Conservation (phyloP, 345 rosid genomes). For the Brassica incana region DNA sequence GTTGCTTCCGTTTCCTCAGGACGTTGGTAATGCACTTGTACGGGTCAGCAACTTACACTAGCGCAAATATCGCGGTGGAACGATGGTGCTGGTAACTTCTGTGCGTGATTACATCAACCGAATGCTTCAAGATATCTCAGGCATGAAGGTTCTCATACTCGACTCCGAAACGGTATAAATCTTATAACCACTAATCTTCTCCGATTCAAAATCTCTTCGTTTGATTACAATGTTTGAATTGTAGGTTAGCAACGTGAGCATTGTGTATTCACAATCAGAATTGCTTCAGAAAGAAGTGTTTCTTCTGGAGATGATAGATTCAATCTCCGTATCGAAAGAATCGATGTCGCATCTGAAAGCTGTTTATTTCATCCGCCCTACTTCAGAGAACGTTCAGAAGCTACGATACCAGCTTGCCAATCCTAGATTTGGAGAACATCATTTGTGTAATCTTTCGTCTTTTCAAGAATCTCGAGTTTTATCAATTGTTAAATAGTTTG, state of each 20-base stretch:
- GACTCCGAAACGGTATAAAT: slow-evolving; percentile 81
- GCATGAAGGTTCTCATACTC: slow-evolving; percentile 98
- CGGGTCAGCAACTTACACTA: too few relatives aligned
- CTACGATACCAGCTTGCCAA: background rate
- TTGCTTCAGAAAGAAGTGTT: slow-evolving; percentile 84
- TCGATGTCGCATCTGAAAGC: too few relatives aligned
- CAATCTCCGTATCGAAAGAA: slow-evolving; percentile 51
- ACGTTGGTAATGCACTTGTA: too few relatives aligned
- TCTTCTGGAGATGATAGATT: slow-evolving; percentile 39
- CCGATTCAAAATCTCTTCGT: too few relatives aligned
- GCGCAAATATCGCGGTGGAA: too few relatives aligned
- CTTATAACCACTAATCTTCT: background rate
- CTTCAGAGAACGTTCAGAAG: slow-evolving; percentile 80
- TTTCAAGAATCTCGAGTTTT: too few relatives aligned
- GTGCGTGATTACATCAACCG: slow-evolving; percentile 89
- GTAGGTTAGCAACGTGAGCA: slow-evolving; percentile 86
- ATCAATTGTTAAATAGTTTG: too few relatives aligned
- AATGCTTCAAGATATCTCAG: slow-evolving; percentile 21
- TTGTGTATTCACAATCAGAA: slow-evolving; percentile 90
- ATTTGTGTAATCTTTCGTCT: slow-evolving; percentile 30
- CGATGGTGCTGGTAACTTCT: slow-evolving; percentile 50
- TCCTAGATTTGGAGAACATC: too few relatives aligned
- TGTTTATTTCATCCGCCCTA: slow-evolving; percentile 38
- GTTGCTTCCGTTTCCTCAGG: too few relatives aligned
- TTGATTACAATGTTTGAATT: background rate